A percentile compares a stretch with the other conserved stretches of the same genome.
These are phyloP conservation scores for Dryas alaskensis DNA, from an alignment of 306 rosid species.

Conservation along the genomic window DNA sequence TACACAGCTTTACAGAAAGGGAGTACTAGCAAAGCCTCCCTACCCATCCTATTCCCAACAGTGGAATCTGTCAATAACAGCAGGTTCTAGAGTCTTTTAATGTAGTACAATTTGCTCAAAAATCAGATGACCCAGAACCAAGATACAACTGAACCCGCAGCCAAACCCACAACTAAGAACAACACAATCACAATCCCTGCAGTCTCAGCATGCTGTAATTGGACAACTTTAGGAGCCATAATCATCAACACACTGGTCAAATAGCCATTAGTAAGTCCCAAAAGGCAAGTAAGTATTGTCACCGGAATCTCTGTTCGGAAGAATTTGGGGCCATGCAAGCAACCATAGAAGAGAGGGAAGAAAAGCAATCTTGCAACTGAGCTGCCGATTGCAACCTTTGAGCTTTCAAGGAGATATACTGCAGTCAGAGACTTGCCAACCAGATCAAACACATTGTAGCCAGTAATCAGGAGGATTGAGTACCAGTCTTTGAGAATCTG, in stretches of 20 bases:
- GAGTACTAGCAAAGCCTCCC: neutral
- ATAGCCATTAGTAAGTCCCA: conserved; percentile 91
- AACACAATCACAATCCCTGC: conserved; percentile 73
- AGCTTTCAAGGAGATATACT: conserved; percentile 53
- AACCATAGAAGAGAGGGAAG: conserved; percentile 76
- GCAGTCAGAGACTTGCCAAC: conserved; percentile 79
- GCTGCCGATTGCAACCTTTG: conserved; percentile 59
- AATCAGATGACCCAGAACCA: conserved; percentile 86
- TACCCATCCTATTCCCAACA: neutral
- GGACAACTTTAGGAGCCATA: conserved; percentile 70
- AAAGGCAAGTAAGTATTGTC: conserved; percentile 56
- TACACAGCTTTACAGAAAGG: conserved; percentile 11
- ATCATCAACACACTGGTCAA: conserved; percentile 82
- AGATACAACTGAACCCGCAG: conserved; percentile 68
- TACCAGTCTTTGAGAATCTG: conserved; percentile 79
- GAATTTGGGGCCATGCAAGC: conserved; percentile 81
- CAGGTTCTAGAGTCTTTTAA: neutral
- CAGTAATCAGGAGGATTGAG: conserved; percentile 59
- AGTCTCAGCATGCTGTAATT: conserved; percentile 73
- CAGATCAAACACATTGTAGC: conserved; percentile 78
- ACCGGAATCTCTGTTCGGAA: conserved; percentile 81
- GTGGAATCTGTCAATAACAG: neutral
- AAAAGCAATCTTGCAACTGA: conserved; percentile 61
- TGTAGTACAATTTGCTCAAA: conserved; percentile 20
- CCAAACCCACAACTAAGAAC: conserved; percentile 72